phyloP scores from a whole-genome alignment of 2,329 filamentous ascomycete species.

The Hortaea sp. region DNA sequence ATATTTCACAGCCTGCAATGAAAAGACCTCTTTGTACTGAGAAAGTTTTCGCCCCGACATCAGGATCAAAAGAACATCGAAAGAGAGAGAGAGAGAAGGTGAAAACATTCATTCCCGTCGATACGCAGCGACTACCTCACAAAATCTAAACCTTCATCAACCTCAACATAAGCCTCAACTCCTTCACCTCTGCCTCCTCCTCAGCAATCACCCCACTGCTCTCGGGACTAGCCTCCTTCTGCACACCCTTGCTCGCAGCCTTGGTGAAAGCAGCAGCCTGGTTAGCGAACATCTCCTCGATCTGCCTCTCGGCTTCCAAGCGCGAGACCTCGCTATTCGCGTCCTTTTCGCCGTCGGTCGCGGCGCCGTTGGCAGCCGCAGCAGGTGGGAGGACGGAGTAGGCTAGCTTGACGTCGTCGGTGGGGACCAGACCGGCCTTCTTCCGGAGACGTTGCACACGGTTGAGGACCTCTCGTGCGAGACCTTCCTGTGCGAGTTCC shows the following conservation, averaged over 20 bases:
- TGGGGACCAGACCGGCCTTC: slow-evolving; percentile 81
- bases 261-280: slow-evolving; percentile 26
- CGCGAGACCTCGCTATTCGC: slow-evolving; percentile 16
- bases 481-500: slow-evolving; percentile 76
- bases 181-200: slow-evolving; percentile 72
- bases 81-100: too few relatives aligned
- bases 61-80: too few relatives aligned
- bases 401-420: slow-evolving; percentile 93
- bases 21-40: too few relatives aligned
- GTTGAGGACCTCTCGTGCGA: slow-evolving; percentile 87
- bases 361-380: slow-evolving; percentile 11
- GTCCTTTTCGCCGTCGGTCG: slow-evolving; percentile 14
- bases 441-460: slow-evolving; percentile 87
- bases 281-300: slow-evolving; percentile 27
- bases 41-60: too few relatives aligned
- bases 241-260: slow-evolving; percentile 23
- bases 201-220: slow-evolving; percentile 55
- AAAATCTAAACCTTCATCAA: slow-evolving; percentile 5
- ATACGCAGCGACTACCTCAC: too few relatives aligned
- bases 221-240: slow-evolving; percentile 17
- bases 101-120: too few relatives aligned
- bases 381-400: slow-evolving; percentile 59
- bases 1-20: too few relatives aligned
- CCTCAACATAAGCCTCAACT: slow-evolving; percentile 9
- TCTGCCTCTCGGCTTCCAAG: slow-evolving; percentile 21